A percentile compares a stretch with the other conserved stretches of the same genome.
phyloP scores from a whole-genome alignment of 2,329 filamentous ascomycete genomes.

The Penicillium vulpinum region DNA sequence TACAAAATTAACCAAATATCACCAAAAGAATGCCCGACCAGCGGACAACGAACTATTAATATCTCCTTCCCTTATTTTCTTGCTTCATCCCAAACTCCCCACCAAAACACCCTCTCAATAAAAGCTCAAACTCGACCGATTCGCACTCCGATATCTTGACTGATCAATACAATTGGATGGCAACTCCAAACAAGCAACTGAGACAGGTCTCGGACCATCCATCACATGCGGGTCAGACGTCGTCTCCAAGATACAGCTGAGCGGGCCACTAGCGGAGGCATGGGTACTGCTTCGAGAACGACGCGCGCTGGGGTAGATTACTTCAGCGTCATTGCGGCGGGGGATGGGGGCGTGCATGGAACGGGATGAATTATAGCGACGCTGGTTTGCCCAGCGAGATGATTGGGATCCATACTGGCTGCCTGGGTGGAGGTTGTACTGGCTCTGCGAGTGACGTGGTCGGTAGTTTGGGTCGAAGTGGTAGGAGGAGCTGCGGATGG shows the following conservation, averaged over 20 bases:
- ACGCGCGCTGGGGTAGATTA: conserved; percentile 38
- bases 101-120: conserved; percentile 5
- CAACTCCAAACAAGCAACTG: conserved; percentile 4
- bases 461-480: conserved; percentile 28
- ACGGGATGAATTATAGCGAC: conserved; percentile 21
- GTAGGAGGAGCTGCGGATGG: conserved; percentile 22
- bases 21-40: background rate
- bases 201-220: conserved; percentile 22
- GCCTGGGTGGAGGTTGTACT: conserved; percentile 3
- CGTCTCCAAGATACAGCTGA: conserved; percentile 37
- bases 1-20: background rate
- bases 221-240: conserved; percentile 15
- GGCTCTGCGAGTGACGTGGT: conserved; percentile 32
- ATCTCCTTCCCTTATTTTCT: background rate
- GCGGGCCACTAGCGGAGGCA: conserved; percentile 22
- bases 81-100: too few relatives aligned
- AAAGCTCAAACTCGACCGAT: conserved; percentile 31
- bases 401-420: conserved; percentile 18
- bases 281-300: conserved; percentile 37
- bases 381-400: conserved; percentile 24
- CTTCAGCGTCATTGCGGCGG: conserved; percentile 34
- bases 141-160: conserved; percentile 33
- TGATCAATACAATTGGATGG: conserved; percentile 19
- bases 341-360: conserved; percentile 21
- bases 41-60: background rate